phyloP scores from a whole-genome alignment of 768 basidiomycete genomes.

The Mycena venus region DNA sequence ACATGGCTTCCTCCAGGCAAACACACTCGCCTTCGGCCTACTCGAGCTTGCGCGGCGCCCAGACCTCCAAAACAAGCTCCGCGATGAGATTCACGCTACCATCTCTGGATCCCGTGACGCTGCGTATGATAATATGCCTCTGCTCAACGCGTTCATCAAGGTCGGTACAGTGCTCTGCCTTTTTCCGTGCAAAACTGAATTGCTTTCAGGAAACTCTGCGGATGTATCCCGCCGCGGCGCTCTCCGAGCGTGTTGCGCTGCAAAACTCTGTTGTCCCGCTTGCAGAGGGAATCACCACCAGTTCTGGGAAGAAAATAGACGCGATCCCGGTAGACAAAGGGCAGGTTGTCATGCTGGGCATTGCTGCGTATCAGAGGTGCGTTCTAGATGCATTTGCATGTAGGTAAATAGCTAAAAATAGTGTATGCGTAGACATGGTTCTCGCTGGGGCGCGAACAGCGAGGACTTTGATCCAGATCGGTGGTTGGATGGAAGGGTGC shows the following conservation, averaged over 20 bases:
- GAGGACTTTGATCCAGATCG: conserved; percentile 50
- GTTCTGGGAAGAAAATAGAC: conserved; percentile 43
- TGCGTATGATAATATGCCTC: conserved; percentile 19
- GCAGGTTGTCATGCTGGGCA: conserved; percentile 46
- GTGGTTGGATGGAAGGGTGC: conserved; percentile 44
- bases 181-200: conserved; percentile 33
- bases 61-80: conserved; percentile 59
- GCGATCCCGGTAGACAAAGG: conserved; percentile 49
- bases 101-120: background rate
- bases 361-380: conserved; percentile 52
- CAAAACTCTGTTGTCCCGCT: conserved; percentile 59
- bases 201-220: conserved; percentile 46
- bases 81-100: conserved; percentile 52
- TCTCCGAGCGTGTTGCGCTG: conserved; percentile 48
- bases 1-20: conserved; percentile 36
- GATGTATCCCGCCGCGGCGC: conserved; percentile 48
- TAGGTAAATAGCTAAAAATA: background rate
- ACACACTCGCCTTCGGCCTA: conserved; percentile 57
- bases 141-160: conserved; percentile 28
- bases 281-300: conserved; percentile 45
- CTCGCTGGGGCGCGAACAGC: conserved; percentile 53
- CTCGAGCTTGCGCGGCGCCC: conserved; percentile 60
- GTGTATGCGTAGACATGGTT: conserved; percentile 16
- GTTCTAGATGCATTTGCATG: background rate
- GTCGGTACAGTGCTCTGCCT: background rate